These are phyloP conservation scores for Cavenderia fasciculata DNA, from an alignment of 78 protist species.

Conservation along the genomic window DNA sequence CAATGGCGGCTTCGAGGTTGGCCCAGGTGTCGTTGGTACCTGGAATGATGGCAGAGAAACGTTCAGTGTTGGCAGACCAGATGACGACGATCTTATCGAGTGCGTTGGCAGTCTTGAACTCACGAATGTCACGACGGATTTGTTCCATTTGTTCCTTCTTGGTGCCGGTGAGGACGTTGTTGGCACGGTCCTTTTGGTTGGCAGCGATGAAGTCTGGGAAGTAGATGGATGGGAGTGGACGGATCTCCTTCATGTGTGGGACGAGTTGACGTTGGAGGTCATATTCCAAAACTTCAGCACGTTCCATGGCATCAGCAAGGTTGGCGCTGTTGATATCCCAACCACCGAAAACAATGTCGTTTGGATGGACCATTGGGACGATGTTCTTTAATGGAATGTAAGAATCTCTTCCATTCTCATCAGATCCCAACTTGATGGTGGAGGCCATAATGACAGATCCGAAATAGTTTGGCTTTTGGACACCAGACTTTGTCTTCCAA, in stretches of 20 bases:
- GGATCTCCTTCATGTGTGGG: slow-evolving; percentile 89
- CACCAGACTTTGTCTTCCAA: slow-evolving; percentile 95
- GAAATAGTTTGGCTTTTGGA: slow-evolving; percentile 94
- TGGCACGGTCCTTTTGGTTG: slow-evolving; percentile 97
- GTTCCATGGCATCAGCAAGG: slow-evolving; percentile 96
- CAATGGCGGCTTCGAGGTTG: slow-evolving; percentile 89
- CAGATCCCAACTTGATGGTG: slow-evolving; percentile 90
- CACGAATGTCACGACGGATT: slow-evolving; percentile 95
- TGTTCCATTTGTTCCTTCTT: slow-evolving; percentile 92
- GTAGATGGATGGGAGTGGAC: slow-evolving; percentile 97
- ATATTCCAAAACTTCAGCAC: slow-evolving; percentile 96
- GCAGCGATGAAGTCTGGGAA: slow-evolving; percentile 99
- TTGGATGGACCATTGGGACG: slow-evolving; percentile 99
- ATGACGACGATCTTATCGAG: slow-evolving; percentile 95
- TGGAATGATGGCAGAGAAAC: slow-evolving; percentile 89
- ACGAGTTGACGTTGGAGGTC: slow-evolving; percentile 94
- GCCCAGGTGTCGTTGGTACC: slow-evolving; percentile 97
- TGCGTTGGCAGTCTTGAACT: slow-evolving; percentile 92
- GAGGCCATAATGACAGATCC: slow-evolving; percentile 97
- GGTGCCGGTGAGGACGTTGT: slow-evolving; percentile 95
- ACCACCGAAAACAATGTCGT: slow-evolving; percentile 98
- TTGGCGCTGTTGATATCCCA: slow-evolving; percentile 97
- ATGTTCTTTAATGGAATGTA: slow-evolving; percentile 90
- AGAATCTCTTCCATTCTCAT: slow-evolving; percentile 85
- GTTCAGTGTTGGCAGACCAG: slow-evolving; percentile 99